These are phyloP conservation scores for Raddia distichophylla DNA, from an alignment of 176 grass and related monocot species.

Conservation along the genomic window DNA sequence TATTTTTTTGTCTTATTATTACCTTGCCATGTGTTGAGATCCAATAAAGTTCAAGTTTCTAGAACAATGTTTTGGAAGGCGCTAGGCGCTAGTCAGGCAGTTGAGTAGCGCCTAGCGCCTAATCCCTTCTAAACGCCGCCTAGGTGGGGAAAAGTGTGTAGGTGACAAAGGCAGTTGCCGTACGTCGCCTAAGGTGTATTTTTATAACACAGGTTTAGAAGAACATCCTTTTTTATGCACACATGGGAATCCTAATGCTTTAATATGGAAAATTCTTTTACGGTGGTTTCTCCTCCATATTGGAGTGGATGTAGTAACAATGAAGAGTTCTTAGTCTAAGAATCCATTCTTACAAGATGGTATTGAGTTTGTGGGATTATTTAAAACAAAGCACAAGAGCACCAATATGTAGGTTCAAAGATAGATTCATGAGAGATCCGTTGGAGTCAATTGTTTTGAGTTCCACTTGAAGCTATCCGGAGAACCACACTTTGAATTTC, in stretches of 20 bases:
- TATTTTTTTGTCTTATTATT: neutral
- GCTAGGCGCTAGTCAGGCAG: too few species aligned
- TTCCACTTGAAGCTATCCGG: neutral
- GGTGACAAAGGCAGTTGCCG: too few species aligned
- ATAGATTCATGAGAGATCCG: neutral
- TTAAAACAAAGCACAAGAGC: too few species aligned
- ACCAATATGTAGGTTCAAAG: neutral
- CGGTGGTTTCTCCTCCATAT: neutral
- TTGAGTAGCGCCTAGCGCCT: too few species aligned
- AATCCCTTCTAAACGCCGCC: too few species aligned
- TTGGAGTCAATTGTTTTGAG: neutral
- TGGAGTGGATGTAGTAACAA: neutral
- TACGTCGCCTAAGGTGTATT: too few species aligned
- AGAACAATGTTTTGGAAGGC: too few species aligned
- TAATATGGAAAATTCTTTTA: neutral
- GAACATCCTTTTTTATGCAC: neutral
- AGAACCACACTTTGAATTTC: neutral
- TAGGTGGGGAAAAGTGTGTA: too few species aligned
- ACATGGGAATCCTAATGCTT: neutral
- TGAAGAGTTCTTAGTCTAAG: neutral
- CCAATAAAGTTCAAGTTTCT: neutral
- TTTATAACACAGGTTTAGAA: neutral
- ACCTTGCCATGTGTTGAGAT: neutral
- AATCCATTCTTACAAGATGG: neutral
- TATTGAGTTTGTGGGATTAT: too few species aligned